These are phyloP conservation scores for thale cress (Arabidopsis thaliana) DNA, from an alignment of 345 rosid species.

Conservation along the genomic window DNA sequence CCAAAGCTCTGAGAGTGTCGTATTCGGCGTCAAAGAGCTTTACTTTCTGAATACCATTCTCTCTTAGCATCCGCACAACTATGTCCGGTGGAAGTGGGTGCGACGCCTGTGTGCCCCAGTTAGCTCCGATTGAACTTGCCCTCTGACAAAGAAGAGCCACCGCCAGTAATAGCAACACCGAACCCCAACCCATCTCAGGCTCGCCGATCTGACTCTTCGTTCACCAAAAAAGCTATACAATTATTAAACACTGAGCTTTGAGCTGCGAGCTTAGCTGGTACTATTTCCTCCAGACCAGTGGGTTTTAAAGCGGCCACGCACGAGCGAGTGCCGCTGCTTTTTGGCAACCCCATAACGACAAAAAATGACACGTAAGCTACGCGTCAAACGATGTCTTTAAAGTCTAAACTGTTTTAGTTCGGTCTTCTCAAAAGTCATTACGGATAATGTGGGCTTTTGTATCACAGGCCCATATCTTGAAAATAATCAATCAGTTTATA, in stretches of 20 bases:
- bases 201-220: conserved; percentile 30
- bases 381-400: conserved; percentile 18
- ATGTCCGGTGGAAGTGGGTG: conserved; percentile 85
- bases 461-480: conserved; percentile 31
- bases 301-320: conserved; percentile 42
- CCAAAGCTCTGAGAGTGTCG: conserved; percentile 67
- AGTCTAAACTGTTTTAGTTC: not conserved
- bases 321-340: conserved; percentile 41
- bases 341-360: conserved; percentile 29
- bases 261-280: conserved; percentile 40
- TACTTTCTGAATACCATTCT: conserved; percentile 77
- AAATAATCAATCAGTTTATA: not conserved
- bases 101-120: conserved; percentile 92
- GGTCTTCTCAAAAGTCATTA: not conserved
- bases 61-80: conserved; percentile 68
- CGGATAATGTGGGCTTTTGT: conserved; percentile 36
- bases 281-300: conserved; percentile 15
- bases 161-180: conserved; percentile 25
- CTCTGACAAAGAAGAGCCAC: conserved; percentile 45
- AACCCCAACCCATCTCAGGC: conserved; percentile 37
- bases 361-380: conserved; percentile 39
- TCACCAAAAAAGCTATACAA: not conserved
- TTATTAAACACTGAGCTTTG: conserved; percentile 5
- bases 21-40: conserved; percentile 95
- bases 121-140: conserved; percentile 71